phyloP scores from a whole-genome alignment of 768 basidiomycete genomes.

The Suillus discolor region DNA sequence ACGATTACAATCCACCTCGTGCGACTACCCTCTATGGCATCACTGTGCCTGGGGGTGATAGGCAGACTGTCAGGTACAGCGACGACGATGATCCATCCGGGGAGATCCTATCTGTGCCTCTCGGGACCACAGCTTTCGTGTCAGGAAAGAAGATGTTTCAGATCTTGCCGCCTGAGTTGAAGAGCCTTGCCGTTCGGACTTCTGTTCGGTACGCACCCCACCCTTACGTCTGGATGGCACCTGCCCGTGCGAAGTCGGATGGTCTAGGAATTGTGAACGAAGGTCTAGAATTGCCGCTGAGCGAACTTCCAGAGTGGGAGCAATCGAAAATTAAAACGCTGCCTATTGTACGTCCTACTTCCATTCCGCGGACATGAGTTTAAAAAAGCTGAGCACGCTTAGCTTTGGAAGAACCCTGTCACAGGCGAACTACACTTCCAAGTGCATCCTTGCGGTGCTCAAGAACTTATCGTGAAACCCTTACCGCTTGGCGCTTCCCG shows the following conservation, averaged over 20 bases:
- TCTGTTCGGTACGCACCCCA: slow-evolving; percentile 82
- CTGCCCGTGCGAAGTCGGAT: slow-evolving; percentile 70
- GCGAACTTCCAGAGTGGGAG: slow-evolving; percentile 82
- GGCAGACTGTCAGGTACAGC: slow-evolving; percentile 64
- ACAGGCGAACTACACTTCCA: slow-evolving; percentile 85
- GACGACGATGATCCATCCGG: slow-evolving; percentile 76
- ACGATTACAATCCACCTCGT: slow-evolving; percentile 74
- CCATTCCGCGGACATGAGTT: neutral
- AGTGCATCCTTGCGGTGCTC: slow-evolving; percentile 81
- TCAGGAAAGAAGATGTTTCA: slow-evolving; percentile 86
- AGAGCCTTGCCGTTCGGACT: slow-evolving; percentile 79
- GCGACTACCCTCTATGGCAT: slow-evolving; percentile 88
- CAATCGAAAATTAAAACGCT: slow-evolving; percentile 72
- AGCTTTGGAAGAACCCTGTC: slow-evolving; percentile 93
- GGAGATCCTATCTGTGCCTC: slow-evolving; percentile 78
- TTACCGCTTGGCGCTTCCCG: slow-evolving; percentile 61
- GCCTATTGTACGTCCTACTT: slow-evolving; percentile 51
- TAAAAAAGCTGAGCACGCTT: slow-evolving; percentile 8
- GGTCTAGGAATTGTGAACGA: slow-evolving; percentile 85
- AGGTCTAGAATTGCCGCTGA: slow-evolving; percentile 63
- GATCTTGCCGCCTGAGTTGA: slow-evolving; percentile 65
- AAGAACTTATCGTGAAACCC: slow-evolving; percentile 71
- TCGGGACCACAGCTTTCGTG: slow-evolving; percentile 86
- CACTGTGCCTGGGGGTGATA: slow-evolving; percentile 63
- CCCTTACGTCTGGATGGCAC: slow-evolving; percentile 91